A percentile compares a stretch with the other conserved stretches of the same genome.
These are phyloP conservation scores for Pouteria campechiana DNA, from an alignment of 179 eudicot species.

Conservation along the genomic window DNA sequence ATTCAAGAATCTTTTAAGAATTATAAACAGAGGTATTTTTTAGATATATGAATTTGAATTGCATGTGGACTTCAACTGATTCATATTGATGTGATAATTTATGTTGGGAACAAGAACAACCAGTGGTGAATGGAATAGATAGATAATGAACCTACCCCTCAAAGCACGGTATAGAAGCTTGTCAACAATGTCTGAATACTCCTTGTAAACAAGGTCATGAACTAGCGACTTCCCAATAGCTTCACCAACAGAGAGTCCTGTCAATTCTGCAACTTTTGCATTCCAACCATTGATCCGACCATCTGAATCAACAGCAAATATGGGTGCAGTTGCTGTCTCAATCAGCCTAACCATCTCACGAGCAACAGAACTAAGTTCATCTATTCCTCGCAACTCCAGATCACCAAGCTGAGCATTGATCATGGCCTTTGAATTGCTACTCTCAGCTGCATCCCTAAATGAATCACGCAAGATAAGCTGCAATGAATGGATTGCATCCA, in stretches of 20 bases:
- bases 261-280: slow-evolving; percentile 79
- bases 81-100: too few species aligned
- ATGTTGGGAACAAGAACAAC: too few species aligned
- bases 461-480: slow-evolving; percentile 87
- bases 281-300: slow-evolving; percentile 94
- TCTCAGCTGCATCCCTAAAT: slow-evolving; percentile 42
- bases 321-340: slow-evolving; percentile 94
- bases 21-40: too few species aligned
- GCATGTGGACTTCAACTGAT: too few species aligned
- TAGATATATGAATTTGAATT: too few species aligned
- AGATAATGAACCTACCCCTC: slow-evolving; percentile 37
- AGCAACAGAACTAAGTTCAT: slow-evolving; percentile 74
- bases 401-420: slow-evolving; percentile 38
- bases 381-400: slow-evolving; percentile 49
- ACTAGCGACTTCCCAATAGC: slow-evolving; percentile 91
- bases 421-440: slow-evolving; percentile 40
- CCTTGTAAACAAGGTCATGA: slow-evolving; percentile 58
- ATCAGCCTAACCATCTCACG: slow-evolving; percentile 91
- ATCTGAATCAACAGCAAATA: slow-evolving; percentile 68
- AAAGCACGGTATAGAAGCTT: slow-evolving; percentile 62
- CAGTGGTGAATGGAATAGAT: neutral
- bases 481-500: slow-evolving; percentile 96
- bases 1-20: too few species aligned
- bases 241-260: slow-evolving; percentile 68
- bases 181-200: slow-evolving; percentile 49